Evolutionary conservation across 163 green algal genomes (phyloP).

Genomic region (Scenedesmus sp.): DNA sequence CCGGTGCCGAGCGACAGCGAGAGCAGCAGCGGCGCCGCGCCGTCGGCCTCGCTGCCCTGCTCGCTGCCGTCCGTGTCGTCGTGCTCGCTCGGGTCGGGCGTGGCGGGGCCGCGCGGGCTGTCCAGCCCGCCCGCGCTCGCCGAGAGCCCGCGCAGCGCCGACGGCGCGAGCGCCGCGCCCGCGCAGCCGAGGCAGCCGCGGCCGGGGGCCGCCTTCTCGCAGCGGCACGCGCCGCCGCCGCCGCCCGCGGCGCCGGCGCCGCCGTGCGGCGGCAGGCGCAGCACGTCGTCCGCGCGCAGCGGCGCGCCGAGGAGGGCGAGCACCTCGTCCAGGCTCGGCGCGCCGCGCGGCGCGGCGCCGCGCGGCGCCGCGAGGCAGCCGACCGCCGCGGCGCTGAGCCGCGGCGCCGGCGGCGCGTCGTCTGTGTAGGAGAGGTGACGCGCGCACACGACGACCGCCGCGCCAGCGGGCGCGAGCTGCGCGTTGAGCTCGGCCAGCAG

Average conservation of each 20-base stretch:
- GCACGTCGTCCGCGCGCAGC: constrained; percentile 1
- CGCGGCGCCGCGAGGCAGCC: constrained; percentile 5
- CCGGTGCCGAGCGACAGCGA: no score
- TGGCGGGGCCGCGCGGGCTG: constrained; percentile 42
- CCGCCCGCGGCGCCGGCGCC: background rate
- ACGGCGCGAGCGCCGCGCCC: background rate
- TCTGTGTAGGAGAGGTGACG: constrained; percentile 63
- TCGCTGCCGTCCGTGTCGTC: constrained; percentile 63
- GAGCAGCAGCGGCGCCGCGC: background rate
- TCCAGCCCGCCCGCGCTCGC: constrained; percentile 1
- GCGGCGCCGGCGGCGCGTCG: constrained; percentile 19
- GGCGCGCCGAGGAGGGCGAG: constrained; percentile 62
- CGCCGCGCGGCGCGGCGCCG: background rate
- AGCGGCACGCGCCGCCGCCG: no score
- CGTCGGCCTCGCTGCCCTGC: background rate
- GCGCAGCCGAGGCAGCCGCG: background rate
- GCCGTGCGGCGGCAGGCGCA: constrained; percentile 3
- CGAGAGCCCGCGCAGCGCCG: constrained; percentile 32
- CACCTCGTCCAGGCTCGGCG: constrained; percentile 56
- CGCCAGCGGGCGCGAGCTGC: constrained; percentile 60
- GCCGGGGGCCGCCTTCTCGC: background rate
- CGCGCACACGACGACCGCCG: constrained; percentile 75
- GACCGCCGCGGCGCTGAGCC: constrained; percentile 8
- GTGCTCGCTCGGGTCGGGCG: constrained; percentile 53
- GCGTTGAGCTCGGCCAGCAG: constrained; percentile 66